Base-by-base conservation (phyloP, 441 rosid genomes). In the Erodium chrysanthum region DNA sequence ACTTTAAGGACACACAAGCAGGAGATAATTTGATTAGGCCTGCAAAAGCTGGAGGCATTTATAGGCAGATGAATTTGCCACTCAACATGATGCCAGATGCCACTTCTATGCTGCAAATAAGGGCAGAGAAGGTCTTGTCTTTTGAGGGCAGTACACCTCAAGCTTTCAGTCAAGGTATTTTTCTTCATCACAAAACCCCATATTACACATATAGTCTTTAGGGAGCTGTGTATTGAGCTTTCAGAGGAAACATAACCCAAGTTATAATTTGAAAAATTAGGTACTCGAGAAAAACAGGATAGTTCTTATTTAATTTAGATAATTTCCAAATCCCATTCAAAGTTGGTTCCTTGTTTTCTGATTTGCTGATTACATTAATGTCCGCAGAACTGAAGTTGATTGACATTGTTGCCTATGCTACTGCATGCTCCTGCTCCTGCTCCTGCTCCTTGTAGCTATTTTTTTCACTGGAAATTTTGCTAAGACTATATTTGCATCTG, bases 61-160 rank as follows among this genome's bases (percentile, higher is more conserved):
- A 50, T 46, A 76, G 82, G 69, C 61, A 77, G 27, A 76, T 40
- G 46, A 40, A 50, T 70, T 64, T 75, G 9, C 74, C 72, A 60
- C 73, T 67, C 72, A 74, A 76, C 66, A 72, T 68, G 73, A 72
- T 68, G n/a, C 75, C 73, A 29, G 78, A 71, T 60, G 59, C 85
- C 79, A 71, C 64, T 9, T 40, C 46, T 40, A 40, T 40, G 81
- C 81, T 71, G 77, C 83, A 64, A 74, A 68, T 71, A 78, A 81
- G 77, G 82, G 46, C 14, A 40, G 46, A 40, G 10, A 40, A 40
- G 46, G 7, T 48, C 10, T 50, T 66, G 11, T 66, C 69, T 46
- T 66, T 23, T n/a, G 60, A 27, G 40, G 17, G 62, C 42, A 66
- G 42, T 66, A 48, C 60, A 23, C 23, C 69, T 48, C 69, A 52